Conservation (phyloP, 1,139 yeast species). For the Yamadazyma sp. region DNA sequence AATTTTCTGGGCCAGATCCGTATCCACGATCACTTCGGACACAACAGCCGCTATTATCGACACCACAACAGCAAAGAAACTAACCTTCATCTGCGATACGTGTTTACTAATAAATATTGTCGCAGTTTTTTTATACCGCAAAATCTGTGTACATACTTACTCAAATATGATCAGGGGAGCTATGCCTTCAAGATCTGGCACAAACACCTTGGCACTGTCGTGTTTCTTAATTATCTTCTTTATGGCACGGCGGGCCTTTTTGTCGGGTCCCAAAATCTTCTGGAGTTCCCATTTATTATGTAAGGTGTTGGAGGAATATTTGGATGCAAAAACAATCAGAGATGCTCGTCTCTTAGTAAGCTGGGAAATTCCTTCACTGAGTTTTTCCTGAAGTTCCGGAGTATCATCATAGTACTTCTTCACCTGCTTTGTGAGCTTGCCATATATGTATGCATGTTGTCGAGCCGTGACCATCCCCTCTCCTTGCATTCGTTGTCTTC, state of each 20-base stretch:
- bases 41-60: background rate
- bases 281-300: constrained; percentile 34
- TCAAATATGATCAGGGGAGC: background rate
- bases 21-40: constrained; percentile 8
- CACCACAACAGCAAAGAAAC: background rate
- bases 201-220: too few species aligned
- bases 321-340: constrained; percentile 45
- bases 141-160: background rate
- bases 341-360: constrained; percentile 40
- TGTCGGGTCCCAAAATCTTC: constrained; percentile 26
- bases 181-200: background rate
- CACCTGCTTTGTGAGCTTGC: constrained; percentile 18
- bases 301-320: constrained; percentile 25
- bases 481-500: background rate
- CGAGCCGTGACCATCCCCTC: constrained; percentile 12
- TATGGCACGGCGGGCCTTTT: constrained; percentile 10
- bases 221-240: constrained; percentile 1
- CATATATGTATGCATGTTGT: constrained; percentile 19
- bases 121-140: constrained; percentile 1
- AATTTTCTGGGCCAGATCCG: constrained; percentile 24
- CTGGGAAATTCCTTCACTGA: constrained; percentile 20
- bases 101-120: background rate
- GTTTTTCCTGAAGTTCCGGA: constrained; percentile 16
- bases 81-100: constrained; percentile 6
- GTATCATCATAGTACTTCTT: constrained; percentile 18